A percentile compares a stretch with the other conserved stretches of the same genome.
phyloP scores from a whole-genome alignment of 495 filamentous ascomycete species.

The Cryomyces antarcticus region DNA sequence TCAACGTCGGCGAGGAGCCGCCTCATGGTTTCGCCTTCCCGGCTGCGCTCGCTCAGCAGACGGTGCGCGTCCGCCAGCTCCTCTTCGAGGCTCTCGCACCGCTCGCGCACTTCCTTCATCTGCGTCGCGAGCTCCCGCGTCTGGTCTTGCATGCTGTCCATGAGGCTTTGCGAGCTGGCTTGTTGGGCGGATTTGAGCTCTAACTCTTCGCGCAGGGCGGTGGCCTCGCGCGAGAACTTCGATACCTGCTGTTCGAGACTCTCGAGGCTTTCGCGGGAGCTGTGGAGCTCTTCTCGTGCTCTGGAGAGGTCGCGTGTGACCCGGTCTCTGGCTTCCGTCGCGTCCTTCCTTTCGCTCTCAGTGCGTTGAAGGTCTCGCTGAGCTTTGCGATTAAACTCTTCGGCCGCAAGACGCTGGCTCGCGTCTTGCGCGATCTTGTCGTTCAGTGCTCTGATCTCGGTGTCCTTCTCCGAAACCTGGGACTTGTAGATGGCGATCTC shows the following conservation, averaged over 20 bases:
- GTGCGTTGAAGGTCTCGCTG: slow-evolving; percentile 55
- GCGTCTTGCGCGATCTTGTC: slow-evolving; percentile 59
- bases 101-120: slow-evolving; percentile 70
- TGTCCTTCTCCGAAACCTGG: slow-evolving; percentile 47
- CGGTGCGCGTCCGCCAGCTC: slow-evolving; percentile 76
- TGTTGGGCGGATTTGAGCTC: slow-evolving; percentile 74
- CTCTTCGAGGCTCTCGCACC: slow-evolving; percentile 78
- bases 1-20: slow-evolving; percentile 74
- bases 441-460: slow-evolving; percentile 53
- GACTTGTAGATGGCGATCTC: slow-evolving; percentile 52
- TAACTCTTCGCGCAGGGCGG: slow-evolving; percentile 55
- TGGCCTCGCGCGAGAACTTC: slow-evolving; percentile 41
- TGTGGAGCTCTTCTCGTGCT: slow-evolving; percentile 45
- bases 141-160: slow-evolving; percentile 86
- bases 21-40: slow-evolving; percentile 91
- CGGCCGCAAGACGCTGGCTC: slow-evolving; percentile 45
- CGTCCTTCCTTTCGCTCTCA: slow-evolving; percentile 59
- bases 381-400: slow-evolving; percentile 49
- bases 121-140: slow-evolving; percentile 73
- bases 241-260: slow-evolving; percentile 52
- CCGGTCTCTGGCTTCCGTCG: slow-evolving; percentile 49
- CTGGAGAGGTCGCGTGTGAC: slow-evolving; percentile 43
- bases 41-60: slow-evolving; percentile 74
- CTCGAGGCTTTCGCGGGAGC: slow-evolving; percentile 37
- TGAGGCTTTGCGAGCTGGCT: slow-evolving; percentile 59